Evolutionary conservation across 495 filamentous ascomycete species (phyloP), one percentile per base, ranked within the genome.

Genomic region (Penicillium psychrofluorescens): DNA sequence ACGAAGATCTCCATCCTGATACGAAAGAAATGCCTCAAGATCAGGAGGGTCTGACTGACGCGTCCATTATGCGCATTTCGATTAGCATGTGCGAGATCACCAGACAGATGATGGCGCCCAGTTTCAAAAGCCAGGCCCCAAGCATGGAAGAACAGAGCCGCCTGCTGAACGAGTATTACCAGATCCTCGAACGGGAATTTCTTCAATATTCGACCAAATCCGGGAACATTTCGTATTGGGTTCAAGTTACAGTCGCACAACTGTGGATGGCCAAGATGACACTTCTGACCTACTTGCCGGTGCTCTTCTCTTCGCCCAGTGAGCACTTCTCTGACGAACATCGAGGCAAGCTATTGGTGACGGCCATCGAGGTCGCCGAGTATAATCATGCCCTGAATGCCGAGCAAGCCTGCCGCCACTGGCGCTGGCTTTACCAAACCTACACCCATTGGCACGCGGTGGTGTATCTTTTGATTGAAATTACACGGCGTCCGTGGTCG

Each of bases 1-100:
- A 94, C 43, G 50, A 47, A 8, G 89, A 95, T 44, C 71, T 95
- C n/a, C 63, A 59, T 28, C 80, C 83, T 0, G 68, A 76, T 0
- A 79, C 71, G 59, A 76, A 67, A 6, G 63, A 78, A 11, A 61
- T 76, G 8, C 83, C 85, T 0, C 50, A 59, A 12, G 68, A 79
- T 13, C 72, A 77, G 10, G 56, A 61, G 11, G 82, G 80, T 7
- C 65, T 77, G 4, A 91, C 85, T 7, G 86, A 92, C 42, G 85
- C 89, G 80, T 84, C 85, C 0, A 87, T 92, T 53, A 22, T 49
- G 58, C 67, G n/a, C 3, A 66, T 77, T 6, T 57, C 66, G 8
- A 65, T 76, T 22, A 70, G 72, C 50, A 72, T 76, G 28, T 64
- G 65, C 30, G 67, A 74, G 15, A 64, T 75, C 27, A 67, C 67